Percentiles rank a stretch among this genome's conserved stretches.
These are phyloP conservation scores for Mesembryanthemum crystallinum DNA, from an alignment of 148 eudicot genomes.

Conservation along the genomic window DNA sequence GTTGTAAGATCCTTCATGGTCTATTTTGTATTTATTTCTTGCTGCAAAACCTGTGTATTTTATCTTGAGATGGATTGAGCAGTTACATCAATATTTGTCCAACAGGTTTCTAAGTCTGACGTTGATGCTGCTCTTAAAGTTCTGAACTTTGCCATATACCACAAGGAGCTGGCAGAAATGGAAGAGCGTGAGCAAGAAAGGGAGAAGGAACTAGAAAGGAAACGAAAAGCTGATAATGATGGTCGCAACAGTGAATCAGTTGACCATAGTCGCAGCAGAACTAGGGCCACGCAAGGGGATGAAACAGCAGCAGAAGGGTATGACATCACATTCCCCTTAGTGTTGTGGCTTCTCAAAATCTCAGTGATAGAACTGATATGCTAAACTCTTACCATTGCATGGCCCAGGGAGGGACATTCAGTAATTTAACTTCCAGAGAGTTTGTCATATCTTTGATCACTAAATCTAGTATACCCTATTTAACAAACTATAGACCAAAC, in stretches of 20 bases:
- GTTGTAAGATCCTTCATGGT: neutral
- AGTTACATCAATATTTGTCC: constrained; percentile 1
- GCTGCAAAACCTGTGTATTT: neutral
- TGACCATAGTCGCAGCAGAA: constrained; percentile 28
- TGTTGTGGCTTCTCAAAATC: neutral
- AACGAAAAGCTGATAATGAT: constrained; percentile 65
- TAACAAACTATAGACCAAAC: neutral
- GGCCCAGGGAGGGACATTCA: neutral
- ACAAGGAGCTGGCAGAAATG: constrained; percentile 93
- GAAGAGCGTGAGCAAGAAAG: constrained; percentile 87
- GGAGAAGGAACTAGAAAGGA: constrained; percentile 62
- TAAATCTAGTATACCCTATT: neutral
- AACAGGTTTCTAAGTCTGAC: constrained; percentile 77
- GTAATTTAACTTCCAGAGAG: neutral
- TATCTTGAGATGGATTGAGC: neutral
- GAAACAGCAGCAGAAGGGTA: constrained; percentile 54
- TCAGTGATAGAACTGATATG: neutral
- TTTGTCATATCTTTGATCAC: neutral
- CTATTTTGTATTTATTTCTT: neutral
- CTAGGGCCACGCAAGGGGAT: constrained; percentile 28
- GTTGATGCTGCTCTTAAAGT: constrained; percentile 96
- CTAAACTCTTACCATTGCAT: neutral
- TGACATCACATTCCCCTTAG: neutral
- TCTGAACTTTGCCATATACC: constrained; percentile 94
- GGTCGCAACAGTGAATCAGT: constrained; percentile 31